Evolutionary conservation across 371 early-diverging fungal species (phyloP), one percentile per base, ranked within the genome.

Genomic region (Mortierella sp.): DNA sequence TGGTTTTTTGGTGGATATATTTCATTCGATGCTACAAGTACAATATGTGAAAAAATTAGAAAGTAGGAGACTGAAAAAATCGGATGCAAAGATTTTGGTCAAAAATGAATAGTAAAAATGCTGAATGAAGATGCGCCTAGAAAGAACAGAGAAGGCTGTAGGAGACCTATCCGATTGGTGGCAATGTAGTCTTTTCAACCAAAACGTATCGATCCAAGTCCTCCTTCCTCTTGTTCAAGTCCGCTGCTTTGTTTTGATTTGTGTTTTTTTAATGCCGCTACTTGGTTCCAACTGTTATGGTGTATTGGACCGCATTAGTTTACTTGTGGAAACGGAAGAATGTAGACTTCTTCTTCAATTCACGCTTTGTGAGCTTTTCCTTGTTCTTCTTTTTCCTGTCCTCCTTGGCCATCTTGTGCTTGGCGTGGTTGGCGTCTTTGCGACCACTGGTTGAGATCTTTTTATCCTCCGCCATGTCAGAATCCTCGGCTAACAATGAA

Each of bases 281-380:
- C 14, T 40, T 40, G 12, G 43, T 40, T 40, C 43, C 43, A 40
- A 40, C 14, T 9, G 43, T 40, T 9, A 40, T 40, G 43, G 9
- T 40, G 43, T 11, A 14, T 26, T 9, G 14, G 12, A 40, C 14
- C 9, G 37, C 12, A 26, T 30, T 30, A 0, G 11, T 70, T 73
- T 74, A 80, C 75, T 80, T 80, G 80, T 80, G 80, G 80, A 75
- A 80, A 40, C 75, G 80, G 75, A 80, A 75, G 72, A 80, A 80
- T 45, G 75, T 75, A 5, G 74, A 62, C 68, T 61, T 71, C 75
- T 80, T 80, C 75, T 80, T 80, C 58, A 75, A 66, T 59, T 74
- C 75, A 68, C 75, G 75, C 69, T 72, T 68, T 20, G 75, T 20
- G 32, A 75, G 52, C 72, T 80, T 74, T 24, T 62, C 45, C 58